Percentiles rank a stretch among this genome's conserved stretches.
phyloP scores from a whole-genome alignment of 352 stramenopile genomes.

The Phytophthora idaei region DNA sequence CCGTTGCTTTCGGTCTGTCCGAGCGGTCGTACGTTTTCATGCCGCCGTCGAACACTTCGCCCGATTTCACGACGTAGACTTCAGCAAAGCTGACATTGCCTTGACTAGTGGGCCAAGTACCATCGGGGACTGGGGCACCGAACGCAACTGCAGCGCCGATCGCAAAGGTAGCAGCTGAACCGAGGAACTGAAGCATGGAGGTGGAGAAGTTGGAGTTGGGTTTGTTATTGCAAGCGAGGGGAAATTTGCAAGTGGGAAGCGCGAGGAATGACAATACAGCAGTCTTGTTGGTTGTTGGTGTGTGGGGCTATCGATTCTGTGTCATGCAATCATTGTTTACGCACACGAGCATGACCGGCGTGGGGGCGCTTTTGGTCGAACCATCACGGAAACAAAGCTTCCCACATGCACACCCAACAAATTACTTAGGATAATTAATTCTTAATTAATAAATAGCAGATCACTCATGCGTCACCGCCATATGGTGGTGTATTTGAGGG shows the following conservation, averaged over 20 bases:
- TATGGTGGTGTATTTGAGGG: too few species aligned
- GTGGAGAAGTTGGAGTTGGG: neutral
- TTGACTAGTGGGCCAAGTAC: neutral
- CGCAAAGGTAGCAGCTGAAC: neutral
- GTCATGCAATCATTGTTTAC: conserved; percentile 1
- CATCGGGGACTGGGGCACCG: neutral
- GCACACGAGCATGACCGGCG: neutral
- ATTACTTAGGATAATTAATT: too few species aligned
- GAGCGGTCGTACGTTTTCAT: neutral
- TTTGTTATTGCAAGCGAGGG: neutral
- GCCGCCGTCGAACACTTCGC: neutral
- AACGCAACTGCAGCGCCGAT: neutral
- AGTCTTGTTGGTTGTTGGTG: neutral
- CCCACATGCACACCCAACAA: neutral
- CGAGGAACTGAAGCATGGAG: neutral
- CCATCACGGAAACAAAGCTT: neutral
- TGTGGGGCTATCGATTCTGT: neutral
- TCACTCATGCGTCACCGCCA: too few species aligned
- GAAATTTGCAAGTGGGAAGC: neutral
- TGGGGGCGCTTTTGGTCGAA: neutral
- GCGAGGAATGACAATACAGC: neutral
- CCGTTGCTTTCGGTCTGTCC: neutral
- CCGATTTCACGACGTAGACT: neutral
- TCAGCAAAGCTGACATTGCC: neutral
- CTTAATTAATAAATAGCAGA: too few species aligned